A percentile compares a stretch with the other conserved stretches of the same genome.
These are phyloP conservation scores for Carex parvula DNA, from an alignment of 176 grass and related monocot species.

Conservation along the genomic window DNA sequence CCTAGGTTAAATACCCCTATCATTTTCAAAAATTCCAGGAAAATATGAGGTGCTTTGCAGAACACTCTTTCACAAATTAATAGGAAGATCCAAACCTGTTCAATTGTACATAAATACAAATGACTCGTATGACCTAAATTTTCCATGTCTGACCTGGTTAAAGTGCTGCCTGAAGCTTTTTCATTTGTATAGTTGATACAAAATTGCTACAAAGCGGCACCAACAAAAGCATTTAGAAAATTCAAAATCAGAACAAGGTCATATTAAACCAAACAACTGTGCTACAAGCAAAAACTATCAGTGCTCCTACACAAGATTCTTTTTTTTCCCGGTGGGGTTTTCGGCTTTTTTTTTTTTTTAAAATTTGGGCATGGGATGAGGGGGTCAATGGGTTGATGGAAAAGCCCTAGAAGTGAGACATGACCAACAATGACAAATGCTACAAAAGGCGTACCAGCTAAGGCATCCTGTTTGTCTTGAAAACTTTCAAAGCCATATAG, in stretches of 20 bases:
- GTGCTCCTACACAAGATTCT: background rate
- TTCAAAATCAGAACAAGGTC: constrained; percentile 1
- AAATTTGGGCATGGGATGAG: background rate
- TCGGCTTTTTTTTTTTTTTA: background rate
- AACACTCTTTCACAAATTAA: background rate
- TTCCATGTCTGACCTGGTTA: constrained; percentile 68
- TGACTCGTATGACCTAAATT: constrained; percentile 6
- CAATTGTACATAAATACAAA: constrained; percentile 29
- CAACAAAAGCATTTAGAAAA: constrained; percentile 28
- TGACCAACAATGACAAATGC: constrained; percentile 31
- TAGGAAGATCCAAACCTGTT: constrained; percentile 12
- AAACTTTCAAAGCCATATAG: constrained; percentile 99
- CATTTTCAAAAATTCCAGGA: background rate
- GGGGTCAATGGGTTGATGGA: background rate
- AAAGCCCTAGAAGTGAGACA: constrained; percentile 21
- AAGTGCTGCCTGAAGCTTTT: constrained; percentile 99
- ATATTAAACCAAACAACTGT: background rate
- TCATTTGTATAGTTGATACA: constrained; percentile 99
- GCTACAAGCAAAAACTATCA: background rate
- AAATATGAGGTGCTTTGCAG: background rate
- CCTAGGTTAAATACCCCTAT: background rate
- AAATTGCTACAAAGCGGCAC: constrained; percentile 92
- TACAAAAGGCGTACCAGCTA: constrained; percentile 82
- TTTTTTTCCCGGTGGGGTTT: background rate
- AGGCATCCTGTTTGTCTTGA: constrained; percentile 99